Evolutionary conservation across 345 rosid genomes (phyloP).

Genomic region (Euphorbia pulcherrima): DNA sequence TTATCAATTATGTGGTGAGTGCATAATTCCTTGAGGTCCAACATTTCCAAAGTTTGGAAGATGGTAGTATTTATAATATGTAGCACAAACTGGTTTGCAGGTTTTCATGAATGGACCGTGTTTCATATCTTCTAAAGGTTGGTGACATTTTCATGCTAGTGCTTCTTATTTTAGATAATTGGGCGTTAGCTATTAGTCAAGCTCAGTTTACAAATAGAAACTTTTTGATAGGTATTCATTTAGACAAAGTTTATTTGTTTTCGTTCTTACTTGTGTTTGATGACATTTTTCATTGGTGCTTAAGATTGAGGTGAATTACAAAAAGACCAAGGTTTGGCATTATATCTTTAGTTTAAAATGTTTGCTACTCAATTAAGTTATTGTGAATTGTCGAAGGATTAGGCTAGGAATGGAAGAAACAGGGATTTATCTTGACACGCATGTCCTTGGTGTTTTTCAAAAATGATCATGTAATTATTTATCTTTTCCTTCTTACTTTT

Average conservation of each 20-base stretch:
- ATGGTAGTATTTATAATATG: slow-evolving; percentile 5
- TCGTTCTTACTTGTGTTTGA: not conserved
- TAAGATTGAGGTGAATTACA: not conserved
- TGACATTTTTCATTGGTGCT: not conserved
- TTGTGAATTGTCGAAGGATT: too few species aligned
- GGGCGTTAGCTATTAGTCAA: not conserved
- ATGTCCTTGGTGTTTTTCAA: too few species aligned
- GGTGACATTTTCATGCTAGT: slow-evolving; percentile 13
- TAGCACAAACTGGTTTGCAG: slow-evolving; percentile 34
- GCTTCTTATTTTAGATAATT: not conserved
- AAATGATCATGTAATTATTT: too few species aligned
- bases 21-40: not conserved
- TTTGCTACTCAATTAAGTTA: too few species aligned
- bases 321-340: not conserved
- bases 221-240: not conserved
- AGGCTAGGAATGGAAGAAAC: too few species aligned
- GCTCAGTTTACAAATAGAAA: not conserved
- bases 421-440: too few species aligned
- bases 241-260: not conserved
- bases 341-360: too few species aligned
- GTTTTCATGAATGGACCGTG: slow-evolving; percentile 97
- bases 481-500: too few species aligned
- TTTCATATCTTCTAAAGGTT: slow-evolving; percentile 98
- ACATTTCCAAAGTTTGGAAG: not conserved
- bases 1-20: not conserved